Evolutionary conservation across 345 rosid genomes (phyloP).

Genomic region (Xanthoceras sorbifolium): DNA sequence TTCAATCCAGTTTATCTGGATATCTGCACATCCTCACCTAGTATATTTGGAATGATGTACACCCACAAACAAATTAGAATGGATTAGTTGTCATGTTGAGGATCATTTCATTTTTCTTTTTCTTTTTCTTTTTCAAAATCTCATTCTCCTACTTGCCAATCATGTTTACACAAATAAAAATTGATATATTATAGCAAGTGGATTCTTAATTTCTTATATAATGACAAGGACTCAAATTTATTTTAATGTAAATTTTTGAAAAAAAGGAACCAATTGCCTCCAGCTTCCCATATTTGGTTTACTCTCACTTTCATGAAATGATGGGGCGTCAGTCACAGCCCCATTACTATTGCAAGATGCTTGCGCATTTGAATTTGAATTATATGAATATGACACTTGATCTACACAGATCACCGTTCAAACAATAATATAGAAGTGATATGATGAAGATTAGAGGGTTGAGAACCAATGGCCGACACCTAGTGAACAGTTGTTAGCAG

Average conservation of each 20-base stretch:
- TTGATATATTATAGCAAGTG: background rate
- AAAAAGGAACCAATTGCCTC: background rate
- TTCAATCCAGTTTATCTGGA: too few species aligned
- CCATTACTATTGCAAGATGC: background rate
- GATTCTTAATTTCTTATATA: background rate
- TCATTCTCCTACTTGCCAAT: background rate
- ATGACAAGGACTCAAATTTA: background rate
- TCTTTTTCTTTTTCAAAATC: too few species aligned
- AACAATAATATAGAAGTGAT: background rate
- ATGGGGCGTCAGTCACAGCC: background rate
- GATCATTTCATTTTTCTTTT: background rate
- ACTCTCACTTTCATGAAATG: conserved; percentile 15
- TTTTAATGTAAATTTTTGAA: too few species aligned
- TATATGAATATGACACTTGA: background rate
- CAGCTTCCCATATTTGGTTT: background rate
- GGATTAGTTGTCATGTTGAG: background rate
- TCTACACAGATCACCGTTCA: background rate
- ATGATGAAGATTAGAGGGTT: conserved; percentile 12
- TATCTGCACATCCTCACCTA: too few species aligned
- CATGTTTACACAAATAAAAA: background rate
- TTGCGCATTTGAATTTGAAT: background rate
- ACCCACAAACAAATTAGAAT: background rate
- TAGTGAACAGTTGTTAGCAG: background rate
- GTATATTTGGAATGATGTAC: background rate
- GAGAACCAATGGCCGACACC: conserved; percentile 11